A percentile compares a stretch with the other conserved stretches of the same genome.
Evolutionary conservation across 225 moss, liverwort and hornwort genomes (phyloP).

Genomic region (Anthoceros angustus): DNA sequence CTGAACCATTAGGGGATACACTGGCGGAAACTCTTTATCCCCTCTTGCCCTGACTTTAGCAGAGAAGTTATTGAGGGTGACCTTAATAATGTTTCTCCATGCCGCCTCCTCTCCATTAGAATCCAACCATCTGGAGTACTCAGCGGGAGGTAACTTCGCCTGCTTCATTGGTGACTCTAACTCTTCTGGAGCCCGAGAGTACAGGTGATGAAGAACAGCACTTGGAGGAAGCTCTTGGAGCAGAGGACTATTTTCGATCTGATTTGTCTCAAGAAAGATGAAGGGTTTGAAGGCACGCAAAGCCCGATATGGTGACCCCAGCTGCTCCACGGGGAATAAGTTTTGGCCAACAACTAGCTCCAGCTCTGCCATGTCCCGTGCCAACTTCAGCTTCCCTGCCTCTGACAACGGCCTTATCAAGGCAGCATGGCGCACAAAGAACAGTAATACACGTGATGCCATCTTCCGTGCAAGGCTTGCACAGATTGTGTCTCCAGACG

Average conservation of each 20-base stretch:
- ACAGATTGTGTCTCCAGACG: constrained; percentile 69
- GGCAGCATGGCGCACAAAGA: constrained; percentile 85
- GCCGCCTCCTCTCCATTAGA: constrained; percentile 66
- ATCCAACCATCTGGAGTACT: constrained; percentile 90
- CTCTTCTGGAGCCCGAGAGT: constrained; percentile 76
- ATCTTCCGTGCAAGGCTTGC: constrained; percentile 79
- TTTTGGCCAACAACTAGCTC: constrained; percentile 97
- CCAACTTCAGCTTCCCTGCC: constrained; percentile 68
- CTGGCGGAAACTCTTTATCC: constrained; percentile 82
- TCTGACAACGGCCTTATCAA: constrained; percentile 89
- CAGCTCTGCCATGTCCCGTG: constrained; percentile 86
- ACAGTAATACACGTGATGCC: constrained; percentile 65
- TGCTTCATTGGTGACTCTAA: constrained; percentile 76
- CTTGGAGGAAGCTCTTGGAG: constrained; percentile 75
- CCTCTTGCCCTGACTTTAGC: constrained; percentile 70
- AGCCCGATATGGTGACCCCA: constrained; percentile 79
- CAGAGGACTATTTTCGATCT: constrained; percentile 44
- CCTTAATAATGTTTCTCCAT: constrained; percentile 60
- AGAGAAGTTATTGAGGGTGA: constrained; percentile 72
- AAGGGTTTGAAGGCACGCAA: constrained; percentile 85
- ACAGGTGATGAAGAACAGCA: constrained; percentile 85
- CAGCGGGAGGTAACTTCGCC: constrained; percentile 48
- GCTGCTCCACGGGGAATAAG: constrained; percentile 90
- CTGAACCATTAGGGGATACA: constrained; percentile 92
- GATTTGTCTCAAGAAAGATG: constrained; percentile 70